phyloP scores from a whole-genome alignment of 306 rosid species.

The Medicago ruthenica region DNA sequence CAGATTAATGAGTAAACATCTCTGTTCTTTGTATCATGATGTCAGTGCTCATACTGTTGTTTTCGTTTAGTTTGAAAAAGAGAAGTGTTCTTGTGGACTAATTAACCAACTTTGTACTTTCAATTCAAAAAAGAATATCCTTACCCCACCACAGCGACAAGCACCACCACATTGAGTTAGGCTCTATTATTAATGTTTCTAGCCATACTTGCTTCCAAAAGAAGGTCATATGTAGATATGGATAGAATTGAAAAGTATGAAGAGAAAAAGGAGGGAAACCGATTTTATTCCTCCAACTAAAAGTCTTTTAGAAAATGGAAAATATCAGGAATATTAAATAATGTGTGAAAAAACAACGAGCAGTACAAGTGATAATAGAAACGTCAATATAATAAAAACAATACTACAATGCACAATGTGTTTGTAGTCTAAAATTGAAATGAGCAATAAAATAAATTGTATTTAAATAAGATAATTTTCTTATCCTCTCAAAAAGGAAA shows the following conservation, averaged over 20 bases:
- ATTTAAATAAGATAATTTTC: too few relatives aligned
- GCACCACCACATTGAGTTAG: not conserved
- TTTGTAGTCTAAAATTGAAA: too few relatives aligned
- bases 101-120: conserved; percentile 31
- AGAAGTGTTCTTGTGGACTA: conserved; percentile 9
- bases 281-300: not conserved
- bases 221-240: not conserved
- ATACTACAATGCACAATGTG: too few relatives aligned
- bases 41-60: conserved; percentile 25
- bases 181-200: not conserved
- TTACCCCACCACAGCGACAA: conserved; percentile 43
- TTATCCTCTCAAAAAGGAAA: too few relatives aligned
- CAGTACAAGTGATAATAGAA: too few relatives aligned
- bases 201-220: not conserved
- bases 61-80: conserved; percentile 20
- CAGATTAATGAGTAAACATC: not conserved
- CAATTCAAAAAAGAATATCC: conserved; percentile 8
- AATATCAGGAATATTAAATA: not conserved
- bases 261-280: not conserved
- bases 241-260: not conserved
- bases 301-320: not conserved
- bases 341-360: not conserved
- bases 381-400: too few relatives aligned
- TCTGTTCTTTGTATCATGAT: not conserved
- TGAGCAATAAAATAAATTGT: too few relatives aligned